Conservation (phyloP, 352 stramenopile species). For the Hyaloperonospora brassicae region DNA sequence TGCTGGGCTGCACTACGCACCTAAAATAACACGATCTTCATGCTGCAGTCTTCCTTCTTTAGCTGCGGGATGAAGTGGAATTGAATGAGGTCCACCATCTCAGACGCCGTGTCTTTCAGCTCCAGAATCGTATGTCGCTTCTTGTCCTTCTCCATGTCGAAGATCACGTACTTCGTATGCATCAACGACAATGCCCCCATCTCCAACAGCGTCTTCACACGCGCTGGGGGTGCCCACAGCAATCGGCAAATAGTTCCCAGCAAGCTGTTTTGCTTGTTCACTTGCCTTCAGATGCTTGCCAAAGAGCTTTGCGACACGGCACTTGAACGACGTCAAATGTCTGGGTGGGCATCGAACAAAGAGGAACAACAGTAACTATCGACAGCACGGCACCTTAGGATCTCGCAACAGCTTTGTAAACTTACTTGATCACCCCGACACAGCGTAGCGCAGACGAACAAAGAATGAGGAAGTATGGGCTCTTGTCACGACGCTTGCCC, state of each 20-base stretch:
- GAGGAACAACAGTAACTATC: too few relatives aligned
- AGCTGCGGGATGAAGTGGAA: slow-evolving; percentile 64
- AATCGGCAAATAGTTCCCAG: slow-evolving; percentile 61
- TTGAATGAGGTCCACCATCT: slow-evolving; percentile 74
- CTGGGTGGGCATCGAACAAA: slow-evolving; percentile 24
- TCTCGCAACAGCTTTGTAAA: slow-evolving; percentile 7
- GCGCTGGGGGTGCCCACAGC: slow-evolving; percentile 69
- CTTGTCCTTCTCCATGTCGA: slow-evolving; percentile 86
- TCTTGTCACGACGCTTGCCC: slow-evolving; percentile 80
- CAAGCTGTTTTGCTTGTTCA: slow-evolving; percentile 83
- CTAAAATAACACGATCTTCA: slow-evolving; percentile 77
- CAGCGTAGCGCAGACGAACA: slow-evolving; percentile 87
- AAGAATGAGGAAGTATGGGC: slow-evolving; percentile 87
- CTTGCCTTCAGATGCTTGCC: slow-evolving; percentile 89
- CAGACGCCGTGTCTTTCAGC: slow-evolving; percentile 75
- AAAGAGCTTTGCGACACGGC: slow-evolving; percentile 94
- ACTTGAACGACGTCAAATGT: slow-evolving; percentile 75
- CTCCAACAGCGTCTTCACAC: slow-evolving; percentile 75
- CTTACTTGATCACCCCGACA: slow-evolving; percentile 90
- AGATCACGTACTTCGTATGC: slow-evolving; percentile 69
- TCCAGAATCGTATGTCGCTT: slow-evolving; percentile 78
- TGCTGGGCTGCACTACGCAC: too few relatives aligned
- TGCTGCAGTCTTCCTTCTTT: slow-evolving; percentile 33
- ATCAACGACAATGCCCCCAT: slow-evolving; percentile 65
- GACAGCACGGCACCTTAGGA: too few relatives aligned